phyloP scores from a whole-genome alignment of 257 asterid genomes.

The Salvia miltiorrhiza region DNA sequence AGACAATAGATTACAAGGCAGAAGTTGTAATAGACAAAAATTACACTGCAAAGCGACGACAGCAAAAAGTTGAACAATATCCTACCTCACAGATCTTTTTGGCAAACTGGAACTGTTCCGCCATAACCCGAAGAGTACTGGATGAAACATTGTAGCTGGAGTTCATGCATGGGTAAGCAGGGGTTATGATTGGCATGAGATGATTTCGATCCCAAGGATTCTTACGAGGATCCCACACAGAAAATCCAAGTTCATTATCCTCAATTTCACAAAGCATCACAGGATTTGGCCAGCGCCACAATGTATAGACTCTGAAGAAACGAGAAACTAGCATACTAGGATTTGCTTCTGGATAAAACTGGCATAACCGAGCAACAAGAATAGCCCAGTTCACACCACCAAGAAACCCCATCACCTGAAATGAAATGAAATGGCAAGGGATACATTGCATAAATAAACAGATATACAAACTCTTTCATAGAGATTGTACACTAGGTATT shows the following conservation, averaged over 20 bases:
- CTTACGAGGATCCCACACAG: constrained; percentile 92
- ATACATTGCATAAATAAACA: not conserved
- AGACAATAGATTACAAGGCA: constrained; percentile 2
- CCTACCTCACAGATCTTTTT: constrained; percentile 77
- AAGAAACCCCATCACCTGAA: constrained; percentile 94
- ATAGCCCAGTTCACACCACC: constrained; percentile 99
- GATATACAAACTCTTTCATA: not conserved
- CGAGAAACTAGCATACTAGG: constrained; percentile 97
- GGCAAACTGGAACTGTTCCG: constrained; percentile 80
- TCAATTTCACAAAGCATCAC: constrained; percentile 89
- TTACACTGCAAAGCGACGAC: not conserved
- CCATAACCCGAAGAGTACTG: constrained; percentile 89
- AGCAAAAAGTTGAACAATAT: constrained; percentile 8
- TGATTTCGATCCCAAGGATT: constrained; percentile 86
- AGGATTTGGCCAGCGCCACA: constrained; percentile 99
- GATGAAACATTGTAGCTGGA: constrained; percentile 95
- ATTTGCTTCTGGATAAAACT: constrained; percentile 85
- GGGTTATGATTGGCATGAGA: constrained; percentile 96
- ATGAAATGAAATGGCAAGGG: constrained; percentile 1
- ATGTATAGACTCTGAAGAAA: constrained; percentile 78
- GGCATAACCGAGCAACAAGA: constrained; percentile 93
- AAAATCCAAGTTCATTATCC: constrained; percentile 83
- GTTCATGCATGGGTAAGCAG: constrained; percentile 99
- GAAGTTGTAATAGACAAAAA: not conserved
- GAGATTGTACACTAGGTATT: not conserved